Base-by-base conservation (phyloP, 1,284 basidiomycete genomes). In the Melampsora occidentalis region DNA sequence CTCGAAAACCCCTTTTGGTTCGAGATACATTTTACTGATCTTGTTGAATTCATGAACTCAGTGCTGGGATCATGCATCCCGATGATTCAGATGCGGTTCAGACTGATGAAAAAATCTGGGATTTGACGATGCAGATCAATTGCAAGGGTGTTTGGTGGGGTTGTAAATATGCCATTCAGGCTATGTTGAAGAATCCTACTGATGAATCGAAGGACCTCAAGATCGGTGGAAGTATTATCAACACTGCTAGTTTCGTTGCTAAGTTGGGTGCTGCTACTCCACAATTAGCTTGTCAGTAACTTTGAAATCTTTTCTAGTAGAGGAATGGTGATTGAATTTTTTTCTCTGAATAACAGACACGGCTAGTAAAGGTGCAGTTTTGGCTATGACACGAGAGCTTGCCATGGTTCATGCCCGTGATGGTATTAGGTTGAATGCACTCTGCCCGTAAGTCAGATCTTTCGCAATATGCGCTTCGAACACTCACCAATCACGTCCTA, bases 61-160 rank as follows among this genome's bases (percentile, higher is more conserved):
- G 61, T 59, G 76, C 80, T 89, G 90, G 92, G 20, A 95, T 97
- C 82, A 97, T 98, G 95, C 95, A 97, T 83, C 90, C 93, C 14
- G 88, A 86, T 28, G 95, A 98, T 82, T 94, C 96, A 82, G 90
- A 94, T 82, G 95, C 95, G 6, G 86, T 97, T 81, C 94, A 93
- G 83, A 98, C 95, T 18, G 93, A 96, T 81, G 95, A 98, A 84
- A 89, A 87, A 79, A 93, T 97, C 83, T 97, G 95, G 94, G 83
- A 82, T 64, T 69, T 83, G 33, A 81, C 82, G n/a, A 78, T 78
- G 69, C 66, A 89, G 78, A 91, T 97, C 85, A 98, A 98, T 84
- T 89, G 96, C 83, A 98, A 98, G 85, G 95, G 95, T 73, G 96
- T 97, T 77, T 97, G 95, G 95, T 98, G 91, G 89, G 95, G 96